These are phyloP conservation scores for Sarocladium kiliense DNA, from an alignment of 2,329 filamentous ascomycete species.

Conservation along the genomic window DNA sequence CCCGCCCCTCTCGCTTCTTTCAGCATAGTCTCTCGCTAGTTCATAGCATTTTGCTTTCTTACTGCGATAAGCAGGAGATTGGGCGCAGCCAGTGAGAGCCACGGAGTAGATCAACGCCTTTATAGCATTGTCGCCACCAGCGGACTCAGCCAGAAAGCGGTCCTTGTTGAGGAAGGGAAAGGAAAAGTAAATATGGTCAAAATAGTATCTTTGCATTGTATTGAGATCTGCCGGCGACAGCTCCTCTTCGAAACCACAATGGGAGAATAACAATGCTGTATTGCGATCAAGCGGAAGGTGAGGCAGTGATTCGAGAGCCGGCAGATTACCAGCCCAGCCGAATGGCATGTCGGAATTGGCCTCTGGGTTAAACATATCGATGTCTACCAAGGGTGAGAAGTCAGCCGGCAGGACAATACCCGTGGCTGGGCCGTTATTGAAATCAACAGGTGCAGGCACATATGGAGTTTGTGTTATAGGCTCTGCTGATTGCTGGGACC, in stretches of 20 bases:
- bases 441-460: background rate
- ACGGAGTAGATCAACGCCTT: constrained; percentile 10
- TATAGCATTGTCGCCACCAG: background rate
- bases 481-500: background rate
- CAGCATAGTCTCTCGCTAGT: background rate
- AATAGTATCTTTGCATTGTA: constrained; percentile 9
- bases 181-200: constrained; percentile 9
- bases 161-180: constrained; percentile 11
- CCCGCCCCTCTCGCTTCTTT: constrained; percentile 1
- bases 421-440: background rate
- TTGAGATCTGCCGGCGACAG: background rate
- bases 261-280: background rate
- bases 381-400: background rate
- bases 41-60: background rate
- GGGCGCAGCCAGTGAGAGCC: constrained; percentile 11
- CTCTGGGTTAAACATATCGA: background rate
- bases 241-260: background rate
- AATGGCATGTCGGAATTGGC: background rate
- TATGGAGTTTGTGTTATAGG: background rate
- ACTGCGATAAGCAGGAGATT: background rate
- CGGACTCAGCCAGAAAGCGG: constrained; percentile 9
- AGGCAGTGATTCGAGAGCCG: background rate
- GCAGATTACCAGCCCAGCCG: background rate
- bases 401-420: too few species aligned
- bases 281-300: background rate